Base-by-base conservation (phyloP, 768 basidiomycete genomes). In the Dioszegia aurantiaca region DNA sequence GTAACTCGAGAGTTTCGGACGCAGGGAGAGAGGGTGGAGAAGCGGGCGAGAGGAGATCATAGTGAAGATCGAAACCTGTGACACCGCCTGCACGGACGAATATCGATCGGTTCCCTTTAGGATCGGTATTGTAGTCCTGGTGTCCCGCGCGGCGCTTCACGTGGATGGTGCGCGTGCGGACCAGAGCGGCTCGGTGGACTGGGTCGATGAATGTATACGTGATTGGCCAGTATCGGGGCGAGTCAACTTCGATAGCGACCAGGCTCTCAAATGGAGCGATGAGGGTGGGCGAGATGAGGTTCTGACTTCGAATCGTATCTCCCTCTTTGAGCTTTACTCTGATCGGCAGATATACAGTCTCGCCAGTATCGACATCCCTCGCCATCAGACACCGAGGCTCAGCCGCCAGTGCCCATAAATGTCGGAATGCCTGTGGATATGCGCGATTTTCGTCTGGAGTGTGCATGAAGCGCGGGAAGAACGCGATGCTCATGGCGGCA, bases 221-320 rank as follows among this genome's bases (percentile, higher is more conserved):
- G 77, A 93, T 88, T 0, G 92, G 87, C 89, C 90, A 95, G 75
- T 99, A 98, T 4, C 95, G 85, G 16, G 91, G 92, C 0, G 90
- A 95, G 68, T 97, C 92, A 23, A 93, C 86, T 44, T 87, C 82
- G 65, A 99, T 87, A 3, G 88, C 87, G 44, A 85, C 78, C 14
- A 98, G 80, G 57, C 83, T 85, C 70, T 88, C 85, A 62, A 97
- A 83, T 61, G 93, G 88, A 0, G 92, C 91, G 60, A 95, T 87
- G 3, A 98, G 82, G 0, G 94, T 94, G 0, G 95, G 95, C 0
- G 91, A 88, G 56, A 93, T 90, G 45, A 95, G 80, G 63, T 88
- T 86, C 1, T 86, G 85, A 14, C 84, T 82, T n/a, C 85, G 84
- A 16, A 61, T 31, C 33, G 23, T 82, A 8, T 44, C 46, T 33